Percentiles rank a stretch among this genome's conserved stretches.
Evolutionary conservation across 2,329 filamentous ascomycete genomes (phyloP).

Genomic region (Colletotrichum magnum): DNA sequence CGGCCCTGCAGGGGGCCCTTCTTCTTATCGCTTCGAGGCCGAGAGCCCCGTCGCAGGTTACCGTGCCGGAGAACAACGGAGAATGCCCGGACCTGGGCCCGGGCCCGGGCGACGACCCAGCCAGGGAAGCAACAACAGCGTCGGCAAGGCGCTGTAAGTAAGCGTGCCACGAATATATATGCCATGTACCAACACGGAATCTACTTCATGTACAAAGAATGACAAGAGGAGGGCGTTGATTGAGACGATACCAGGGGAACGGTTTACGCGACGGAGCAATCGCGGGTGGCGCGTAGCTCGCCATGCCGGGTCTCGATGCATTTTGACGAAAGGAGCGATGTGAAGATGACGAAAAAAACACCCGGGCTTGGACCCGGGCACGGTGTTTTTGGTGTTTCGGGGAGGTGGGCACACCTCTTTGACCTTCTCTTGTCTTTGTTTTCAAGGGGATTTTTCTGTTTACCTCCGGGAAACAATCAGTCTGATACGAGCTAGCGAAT

Average conservation of each 20-base stretch:
- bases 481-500: conserved; percentile 1
- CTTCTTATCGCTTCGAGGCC: conserved; percentile 43
- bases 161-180: neutral
- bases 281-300: neutral
- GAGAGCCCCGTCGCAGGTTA: conserved; percentile 46
- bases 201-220: conserved; percentile 32
- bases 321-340: conserved; percentile 29
- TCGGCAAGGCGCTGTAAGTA: conserved; percentile 40
- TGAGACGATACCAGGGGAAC: neutral
- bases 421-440: conserved; percentile 8
- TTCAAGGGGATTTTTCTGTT: neutral
- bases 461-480: conserved; percentile 5
- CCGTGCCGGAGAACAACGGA: conserved; percentile 38
- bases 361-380: conserved; percentile 5
- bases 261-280: conserved; percentile 5
- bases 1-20: conserved; percentile 52
- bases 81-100: neutral
- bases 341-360: conserved; percentile 31
- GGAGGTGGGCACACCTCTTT: conserved; percentile 3
- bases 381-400: conserved; percentile 33
- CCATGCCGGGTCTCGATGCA: neutral
- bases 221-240: conserved; percentile 2
- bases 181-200: conserved; percentile 19
- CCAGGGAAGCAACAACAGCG: conserved; percentile 38
- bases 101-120: conserved; percentile 23